Evolutionary conservation across 2,329 filamentous ascomycete species (phyloP).

Genomic region (Pseudogymnoascus sp.): DNA sequence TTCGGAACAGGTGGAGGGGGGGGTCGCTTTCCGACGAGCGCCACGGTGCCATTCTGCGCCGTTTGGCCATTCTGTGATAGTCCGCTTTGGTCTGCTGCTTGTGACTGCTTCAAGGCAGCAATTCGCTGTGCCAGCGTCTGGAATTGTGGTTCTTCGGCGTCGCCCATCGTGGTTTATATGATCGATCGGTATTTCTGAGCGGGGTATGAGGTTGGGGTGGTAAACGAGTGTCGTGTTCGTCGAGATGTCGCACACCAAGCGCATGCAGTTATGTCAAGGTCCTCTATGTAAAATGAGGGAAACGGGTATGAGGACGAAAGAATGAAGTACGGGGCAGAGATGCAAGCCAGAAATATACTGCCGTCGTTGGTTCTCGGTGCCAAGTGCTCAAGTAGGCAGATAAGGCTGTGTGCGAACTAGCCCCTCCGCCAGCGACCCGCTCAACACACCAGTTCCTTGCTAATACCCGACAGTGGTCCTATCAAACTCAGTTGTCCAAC

Average conservation of each 20-base stretch:
- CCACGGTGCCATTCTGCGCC: constrained; percentile 48
- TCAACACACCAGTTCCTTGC: not conserved
- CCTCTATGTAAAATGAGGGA: not conserved
- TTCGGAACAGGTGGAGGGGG: constrained; percentile 24
- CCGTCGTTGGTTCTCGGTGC: not conserved
- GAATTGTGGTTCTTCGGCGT: constrained; percentile 55
- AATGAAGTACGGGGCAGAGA: not conserved
- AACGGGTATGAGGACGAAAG: not conserved
- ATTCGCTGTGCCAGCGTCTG: constrained; percentile 55
- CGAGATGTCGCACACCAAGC: not conserved
- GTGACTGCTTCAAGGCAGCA: constrained; percentile 49
- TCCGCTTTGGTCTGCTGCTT: constrained; percentile 10
- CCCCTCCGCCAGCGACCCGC: not conserved
- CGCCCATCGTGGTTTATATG: constrained; percentile 41
- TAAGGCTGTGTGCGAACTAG: constrained; percentile 6
- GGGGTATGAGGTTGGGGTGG: not conserved
- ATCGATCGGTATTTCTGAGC: not conserved
- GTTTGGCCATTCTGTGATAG: constrained; percentile 5
- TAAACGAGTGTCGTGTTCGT: not conserved
- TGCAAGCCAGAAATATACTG: not conserved
- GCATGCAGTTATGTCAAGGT: not conserved
- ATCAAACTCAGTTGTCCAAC: not conserved
- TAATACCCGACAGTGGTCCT: not conserved
- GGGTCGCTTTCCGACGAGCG: constrained; percentile 35
- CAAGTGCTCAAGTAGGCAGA: not conserved